Evolutionary conservation across 2,329 filamentous ascomycete genomes (phyloP).

Genomic region (Cordyceps militaris): DNA sequence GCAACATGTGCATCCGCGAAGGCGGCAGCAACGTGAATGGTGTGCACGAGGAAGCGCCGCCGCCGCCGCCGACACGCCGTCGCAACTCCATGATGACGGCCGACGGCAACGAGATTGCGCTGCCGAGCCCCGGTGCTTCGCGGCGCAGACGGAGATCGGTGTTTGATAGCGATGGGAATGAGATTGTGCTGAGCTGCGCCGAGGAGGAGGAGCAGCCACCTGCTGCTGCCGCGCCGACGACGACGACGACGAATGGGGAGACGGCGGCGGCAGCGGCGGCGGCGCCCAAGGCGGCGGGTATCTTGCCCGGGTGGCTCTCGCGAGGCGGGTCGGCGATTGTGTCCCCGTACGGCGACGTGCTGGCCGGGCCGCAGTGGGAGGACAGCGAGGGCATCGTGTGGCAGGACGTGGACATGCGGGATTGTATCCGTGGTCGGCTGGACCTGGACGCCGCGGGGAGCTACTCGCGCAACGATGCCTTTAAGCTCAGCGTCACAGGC

Average conservation of each 20-base stretch:
- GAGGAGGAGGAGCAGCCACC: slow-evolving; percentile 15
- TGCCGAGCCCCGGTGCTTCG: too few species aligned
- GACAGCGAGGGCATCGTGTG: slow-evolving; percentile 60
- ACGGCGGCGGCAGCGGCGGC: slow-evolving; percentile 16
- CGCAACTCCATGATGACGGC: slow-evolving; percentile 37
- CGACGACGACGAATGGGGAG: neutral
- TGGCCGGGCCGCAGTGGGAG: slow-evolving; percentile 80
- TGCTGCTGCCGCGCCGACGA: neutral
- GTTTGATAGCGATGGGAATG: slow-evolving; percentile 47
- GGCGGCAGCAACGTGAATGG: neutral
- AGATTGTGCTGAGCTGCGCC: slow-evolving; percentile 40
- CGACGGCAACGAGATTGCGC: slow-evolving; percentile 43
- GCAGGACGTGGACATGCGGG: slow-evolving; percentile 76
- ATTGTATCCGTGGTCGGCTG: slow-evolving; percentile 73
- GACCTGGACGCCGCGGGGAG: slow-evolving; percentile 81
- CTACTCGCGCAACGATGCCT: slow-evolving; percentile 68
- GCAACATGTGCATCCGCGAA: slow-evolving; percentile 65
- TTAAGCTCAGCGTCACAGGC: slow-evolving; percentile 53
- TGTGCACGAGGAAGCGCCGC: neutral
- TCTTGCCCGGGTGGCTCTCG: slow-evolving; percentile 37
- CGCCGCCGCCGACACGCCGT: slow-evolving; percentile 15
- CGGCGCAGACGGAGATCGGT: slow-evolving; percentile 30
- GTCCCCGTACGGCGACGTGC: slow-evolving; percentile 68
- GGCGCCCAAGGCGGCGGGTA: slow-evolving; percentile 15
- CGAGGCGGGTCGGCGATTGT: slow-evolving; percentile 80